Evolutionary conservation across 768 basidiomycete species (phyloP).

Genomic region (Leccinum pellstonianum): DNA sequence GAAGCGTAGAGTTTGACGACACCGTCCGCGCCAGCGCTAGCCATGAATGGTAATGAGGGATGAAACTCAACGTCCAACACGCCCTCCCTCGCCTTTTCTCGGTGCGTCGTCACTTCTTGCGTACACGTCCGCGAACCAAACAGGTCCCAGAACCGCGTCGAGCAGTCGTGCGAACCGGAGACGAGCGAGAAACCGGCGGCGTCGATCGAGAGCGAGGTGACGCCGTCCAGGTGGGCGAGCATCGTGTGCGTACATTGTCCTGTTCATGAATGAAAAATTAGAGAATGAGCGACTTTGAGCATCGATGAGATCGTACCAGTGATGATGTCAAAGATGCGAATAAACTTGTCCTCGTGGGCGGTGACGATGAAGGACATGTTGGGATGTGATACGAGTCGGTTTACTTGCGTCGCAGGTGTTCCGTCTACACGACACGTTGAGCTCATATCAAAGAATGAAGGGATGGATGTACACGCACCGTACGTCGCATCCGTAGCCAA

Average conservation of each 20-base stretch:
- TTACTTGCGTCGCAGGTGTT: conserved; percentile 75
- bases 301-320: conserved; percentile 56
- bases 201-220: conserved; percentile 89
- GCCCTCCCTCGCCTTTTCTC: conserved; percentile 88
- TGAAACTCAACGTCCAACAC: conserved; percentile 87
- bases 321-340: conserved; percentile 82
- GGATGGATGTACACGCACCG: conserved; percentile 38
- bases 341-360: conserved; percentile 91
- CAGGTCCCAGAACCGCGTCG: conserved; percentile 92
- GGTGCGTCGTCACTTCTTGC: conserved; percentile 87
- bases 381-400: conserved; percentile 85
- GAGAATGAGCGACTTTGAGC: background rate
- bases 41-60: conserved; percentile 80
- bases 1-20: conserved; percentile 89
- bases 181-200: conserved; percentile 84
- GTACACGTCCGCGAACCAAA: conserved; percentile 75
- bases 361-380: conserved; percentile 86
- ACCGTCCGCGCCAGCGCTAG: conserved; percentile 94
- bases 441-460: background rate
- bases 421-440: conserved; percentile 50
- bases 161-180: conserved; percentile 92
- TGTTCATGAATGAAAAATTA: conserved; percentile 28
- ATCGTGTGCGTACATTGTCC: conserved; percentile 89
- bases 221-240: conserved; percentile 86
- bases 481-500: conserved; percentile 59